A percentile compares a stretch with the other conserved stretches of the same genome.
Conservation (phyloP, 192 early-diverging fungal species). For the Backusella circina region DNA sequence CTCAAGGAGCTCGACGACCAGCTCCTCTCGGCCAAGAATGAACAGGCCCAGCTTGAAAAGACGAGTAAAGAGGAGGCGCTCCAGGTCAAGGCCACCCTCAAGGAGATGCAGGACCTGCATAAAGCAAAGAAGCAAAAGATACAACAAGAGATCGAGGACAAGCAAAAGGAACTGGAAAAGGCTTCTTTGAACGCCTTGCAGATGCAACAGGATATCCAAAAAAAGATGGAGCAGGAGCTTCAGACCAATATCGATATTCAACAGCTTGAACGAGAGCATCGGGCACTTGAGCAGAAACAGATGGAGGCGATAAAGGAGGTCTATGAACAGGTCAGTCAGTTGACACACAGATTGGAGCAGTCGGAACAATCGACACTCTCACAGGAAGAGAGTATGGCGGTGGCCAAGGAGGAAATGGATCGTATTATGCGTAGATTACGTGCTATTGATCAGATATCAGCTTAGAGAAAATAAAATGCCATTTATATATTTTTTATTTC, state of each 20-base stretch:
- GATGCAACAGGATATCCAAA: constrained; percentile 21
- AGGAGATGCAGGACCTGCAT: constrained; percentile 15
- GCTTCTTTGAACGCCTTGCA: constrained; percentile 14
- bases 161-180: constrained; percentile 20
- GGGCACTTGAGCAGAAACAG: constrained; percentile 8
- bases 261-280: constrained; percentile 3
- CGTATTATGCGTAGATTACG: constrained; percentile 22
- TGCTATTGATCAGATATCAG: constrained; percentile 9
- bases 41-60: constrained; percentile 16
- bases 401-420: constrained; percentile 21
- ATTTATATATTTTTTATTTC: too few species aligned
- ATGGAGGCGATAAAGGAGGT: constrained; percentile 13
- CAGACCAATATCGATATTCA: not conserved
- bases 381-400: constrained; percentile 9
- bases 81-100: constrained; percentile 16
- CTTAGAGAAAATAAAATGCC: not conserved
- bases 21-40: constrained; percentile 21
- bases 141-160: constrained; percentile 2
- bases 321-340: not conserved
- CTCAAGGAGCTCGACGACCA: constrained; percentile 34
- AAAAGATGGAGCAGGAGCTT: constrained; percentile 6
- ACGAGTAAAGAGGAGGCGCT: constrained; percentile 18
- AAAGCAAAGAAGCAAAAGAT: constrained; percentile 18
- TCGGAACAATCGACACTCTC: not conserved
- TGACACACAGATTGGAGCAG: not conserved